A percentile compares a stretch with the other conserved stretches of the same genome.
Conservation (phyloP, 257 asterid species). For the Thymus mandschuricus region DNA sequence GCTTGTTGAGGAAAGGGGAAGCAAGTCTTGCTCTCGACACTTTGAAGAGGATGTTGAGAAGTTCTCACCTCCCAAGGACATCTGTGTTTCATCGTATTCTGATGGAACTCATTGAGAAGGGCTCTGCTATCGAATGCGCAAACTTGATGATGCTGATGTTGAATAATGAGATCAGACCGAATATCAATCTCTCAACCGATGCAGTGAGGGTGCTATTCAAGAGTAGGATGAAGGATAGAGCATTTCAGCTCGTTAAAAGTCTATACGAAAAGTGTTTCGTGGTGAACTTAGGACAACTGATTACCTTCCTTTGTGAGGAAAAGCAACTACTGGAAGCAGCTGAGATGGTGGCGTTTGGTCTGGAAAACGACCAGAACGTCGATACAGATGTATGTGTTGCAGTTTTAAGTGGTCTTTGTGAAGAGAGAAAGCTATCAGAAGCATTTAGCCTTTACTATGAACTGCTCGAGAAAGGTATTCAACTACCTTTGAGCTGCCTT, state of each 20-base stretch:
- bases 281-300: conserved; percentile 53
- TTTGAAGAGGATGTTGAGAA: conserved; percentile 65
- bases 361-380: conserved; percentile 53
- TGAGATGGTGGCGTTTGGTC: conserved; percentile 49
- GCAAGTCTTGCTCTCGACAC: conserved; percentile 64
- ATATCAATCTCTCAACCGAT: conserved; percentile 63
- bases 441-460: conserved; percentile 74
- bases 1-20: conserved; percentile 52
- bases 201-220: conserved; percentile 49
- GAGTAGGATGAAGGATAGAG: conserved; percentile 44
- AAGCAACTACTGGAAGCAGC: conserved; percentile 54
- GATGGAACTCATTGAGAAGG: conserved; percentile 51
- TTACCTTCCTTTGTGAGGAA: conserved; percentile 55
- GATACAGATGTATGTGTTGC: conserved; percentile 37
- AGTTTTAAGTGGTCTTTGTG: conserved; percentile 57
- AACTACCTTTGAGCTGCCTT: conserved; percentile 58
- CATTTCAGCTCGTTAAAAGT: conserved; percentile 50
- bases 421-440: conserved; percentile 42
- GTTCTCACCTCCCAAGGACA: conserved; percentile 62
- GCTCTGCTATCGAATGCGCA: conserved; percentile 59
- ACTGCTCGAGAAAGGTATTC: conserved; percentile 58
- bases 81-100: conserved; percentile 68
- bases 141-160: conserved; percentile 64
- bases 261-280: conserved; percentile 59
- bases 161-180: conserved; percentile 63